Percentiles rank a stretch among this genome's conserved stretches.
phyloP scores from a whole-genome alignment of 1,139 yeast species.

The Saccharomyces hybrid region DNA sequence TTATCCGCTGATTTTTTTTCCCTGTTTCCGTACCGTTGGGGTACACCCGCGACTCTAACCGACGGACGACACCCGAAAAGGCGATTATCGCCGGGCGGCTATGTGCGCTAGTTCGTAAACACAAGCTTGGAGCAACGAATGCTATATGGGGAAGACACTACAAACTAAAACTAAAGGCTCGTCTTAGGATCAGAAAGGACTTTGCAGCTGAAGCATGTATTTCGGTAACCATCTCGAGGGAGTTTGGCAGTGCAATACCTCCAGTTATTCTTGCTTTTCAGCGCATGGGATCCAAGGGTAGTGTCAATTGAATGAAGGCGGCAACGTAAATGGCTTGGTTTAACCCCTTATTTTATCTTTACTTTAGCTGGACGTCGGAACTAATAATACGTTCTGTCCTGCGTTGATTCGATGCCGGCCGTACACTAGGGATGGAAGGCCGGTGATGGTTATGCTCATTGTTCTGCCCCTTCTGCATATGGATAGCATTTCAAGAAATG shows the following conservation, averaged over 20 bases:
- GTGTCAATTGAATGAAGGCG: background rate
- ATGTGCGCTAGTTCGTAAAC: background rate
- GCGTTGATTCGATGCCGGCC: too few species aligned
- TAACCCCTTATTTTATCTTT: too few species aligned
- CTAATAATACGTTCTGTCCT: too few species aligned
- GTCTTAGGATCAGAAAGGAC: background rate
- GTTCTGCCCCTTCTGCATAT: too few species aligned
- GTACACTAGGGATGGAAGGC: too few species aligned
- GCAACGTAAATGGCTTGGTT: background rate
- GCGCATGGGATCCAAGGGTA: background rate
- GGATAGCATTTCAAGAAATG: too few species aligned
- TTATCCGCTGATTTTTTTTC: background rate
- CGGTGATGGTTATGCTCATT: too few species aligned
- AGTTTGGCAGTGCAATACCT: background rate
- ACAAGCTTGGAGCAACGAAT: background rate
- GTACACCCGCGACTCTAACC: background rate
- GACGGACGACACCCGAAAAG: background rate
- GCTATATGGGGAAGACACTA: background rate
- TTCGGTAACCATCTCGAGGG: background rate
- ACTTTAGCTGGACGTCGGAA: too few species aligned
- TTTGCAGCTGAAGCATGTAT: background rate
- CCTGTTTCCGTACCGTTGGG: background rate
- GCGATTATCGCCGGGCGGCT: constrained; percentile 1
- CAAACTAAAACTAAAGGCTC: background rate
- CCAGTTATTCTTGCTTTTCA: background rate